Conservation (phyloP, 805 yeast species). For the Tetrapisispora iriomotensis region DNA sequence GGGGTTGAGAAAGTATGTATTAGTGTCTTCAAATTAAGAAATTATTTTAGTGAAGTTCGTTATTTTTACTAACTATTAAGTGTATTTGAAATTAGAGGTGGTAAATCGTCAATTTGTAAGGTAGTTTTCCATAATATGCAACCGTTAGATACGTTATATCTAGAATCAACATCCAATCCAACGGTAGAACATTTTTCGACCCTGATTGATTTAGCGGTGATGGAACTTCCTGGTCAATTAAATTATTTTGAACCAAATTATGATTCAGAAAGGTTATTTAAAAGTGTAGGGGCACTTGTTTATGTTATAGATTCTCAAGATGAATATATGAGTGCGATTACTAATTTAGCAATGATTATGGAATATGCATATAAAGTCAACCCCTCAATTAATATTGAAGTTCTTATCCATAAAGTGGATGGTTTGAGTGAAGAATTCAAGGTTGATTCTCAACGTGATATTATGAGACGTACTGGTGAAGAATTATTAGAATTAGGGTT, state of each 20-base stretch:
- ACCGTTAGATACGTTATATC: constrained; percentile 82
- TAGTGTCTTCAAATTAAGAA: neutral
- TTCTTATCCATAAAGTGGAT: constrained; percentile 89
- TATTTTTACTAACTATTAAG: neutral
- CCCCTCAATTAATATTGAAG: constrained; percentile 81
- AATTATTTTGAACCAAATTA: constrained; percentile 79
- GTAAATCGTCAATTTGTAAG: constrained; percentile 90
- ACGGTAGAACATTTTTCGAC: constrained; percentile 77
- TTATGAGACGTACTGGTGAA: constrained; percentile 91
- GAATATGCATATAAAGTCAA: constrained; percentile 79
- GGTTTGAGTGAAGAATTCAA: constrained; percentile 91
- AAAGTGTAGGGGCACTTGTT: constrained; percentile 79
- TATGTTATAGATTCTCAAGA: constrained; percentile 94
- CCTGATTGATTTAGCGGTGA: constrained; percentile 73
- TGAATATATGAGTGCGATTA: constrained; percentile 85
- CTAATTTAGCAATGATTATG: constrained; percentile 78
- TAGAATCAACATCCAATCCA: constrained; percentile 85
- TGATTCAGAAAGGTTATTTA: constrained; percentile 68
- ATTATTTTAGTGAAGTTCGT: constrained; percentile 3
- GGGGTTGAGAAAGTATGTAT: constrained; percentile 64
- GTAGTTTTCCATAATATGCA: constrained; percentile 96
- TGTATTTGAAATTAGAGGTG: constrained; percentile 40
- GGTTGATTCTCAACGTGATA: constrained; percentile 90
- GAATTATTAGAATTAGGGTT: constrained; percentile 81
- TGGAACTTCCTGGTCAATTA: constrained; percentile 92